Evolutionary conservation across 140 eudicot species (phyloP), one percentile per base, ranked within the genome.

Genomic region (Erigeron philadelphicus): DNA sequence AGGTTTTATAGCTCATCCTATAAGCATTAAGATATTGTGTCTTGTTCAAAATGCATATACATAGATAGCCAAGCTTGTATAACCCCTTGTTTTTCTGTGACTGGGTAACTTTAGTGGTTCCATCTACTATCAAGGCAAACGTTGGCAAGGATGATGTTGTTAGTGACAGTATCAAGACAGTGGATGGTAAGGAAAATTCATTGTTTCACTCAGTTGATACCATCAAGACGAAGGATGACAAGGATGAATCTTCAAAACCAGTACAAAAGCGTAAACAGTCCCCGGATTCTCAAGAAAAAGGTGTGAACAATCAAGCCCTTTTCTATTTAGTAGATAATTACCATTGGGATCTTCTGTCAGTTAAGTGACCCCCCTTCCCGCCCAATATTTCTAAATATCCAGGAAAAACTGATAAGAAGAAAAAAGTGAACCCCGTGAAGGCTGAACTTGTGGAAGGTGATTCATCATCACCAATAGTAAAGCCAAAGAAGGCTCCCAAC

Each of bases 1-100:
- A 86, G 98, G 98, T 93, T 75, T 18, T 47, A 68, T 15, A 60
- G 2, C 61, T 66, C 9, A 21, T 17, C 50, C 47, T 64, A 38
- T 40, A 40, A 16, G 5, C 17, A 66, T 44, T 17, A 49, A 13
- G 9, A 18, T 76, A 23, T 57, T 66, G 9, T 64, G 10, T 40
- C 53, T 10, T 38, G 48, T 25, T 9, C 75, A 31, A 61, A 38
- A 44, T 73, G 53, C 70, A 50, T 45, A 54, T 6, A 9, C 59
- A 31, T 47, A 7, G 38, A 49, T 61, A 35, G n/a, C 12, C 38
- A 3, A 48, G 64, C 1, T 41, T 67, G 48, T 54, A 46, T 54
- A 45, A 64, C 9, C 40, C 54, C 40, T 58, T 72, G 23, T 3
- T 61, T 54, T 45, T 58, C 13, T 53, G 61, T 56, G 17, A 45